Conservation (phyloP, 257 asterid genomes). For the Eucommia ulmoides region DNA sequence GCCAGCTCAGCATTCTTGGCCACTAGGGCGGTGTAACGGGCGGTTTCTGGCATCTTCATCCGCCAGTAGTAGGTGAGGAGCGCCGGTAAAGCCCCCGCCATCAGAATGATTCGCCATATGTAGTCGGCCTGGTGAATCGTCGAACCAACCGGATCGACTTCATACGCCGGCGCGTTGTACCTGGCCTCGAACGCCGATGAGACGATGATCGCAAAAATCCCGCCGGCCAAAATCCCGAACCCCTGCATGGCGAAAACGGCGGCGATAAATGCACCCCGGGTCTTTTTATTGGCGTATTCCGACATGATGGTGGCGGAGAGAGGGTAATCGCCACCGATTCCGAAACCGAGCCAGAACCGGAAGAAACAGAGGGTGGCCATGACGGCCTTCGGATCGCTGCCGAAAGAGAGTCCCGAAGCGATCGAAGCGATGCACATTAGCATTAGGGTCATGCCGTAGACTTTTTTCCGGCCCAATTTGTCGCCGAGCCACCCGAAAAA, state of each 20-base stretch:
- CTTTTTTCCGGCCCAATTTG: not conserved
- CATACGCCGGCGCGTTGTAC: not conserved
- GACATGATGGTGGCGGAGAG: slow-evolving; percentile 1
- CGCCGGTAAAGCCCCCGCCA: not conserved
- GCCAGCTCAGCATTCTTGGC: not conserved
- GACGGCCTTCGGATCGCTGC: not conserved
- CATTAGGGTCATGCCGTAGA: not conserved
- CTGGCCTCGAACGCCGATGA: not conserved
- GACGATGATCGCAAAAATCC: not conserved
- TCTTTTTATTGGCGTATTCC: not conserved
- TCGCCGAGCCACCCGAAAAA: not conserved
- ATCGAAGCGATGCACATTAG: not conserved
- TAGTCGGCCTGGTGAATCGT: not conserved
- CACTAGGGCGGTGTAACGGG: not conserved
- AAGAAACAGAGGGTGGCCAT: not conserved
- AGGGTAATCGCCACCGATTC: not conserved
- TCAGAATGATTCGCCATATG: not conserved
- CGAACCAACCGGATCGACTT: not conserved
- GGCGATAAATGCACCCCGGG: not conserved
- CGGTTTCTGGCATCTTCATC: not conserved
- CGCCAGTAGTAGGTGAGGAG: not conserved
- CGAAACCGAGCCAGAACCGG: not conserved
- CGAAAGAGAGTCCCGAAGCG: not conserved
- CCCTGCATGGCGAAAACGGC: not conserved
- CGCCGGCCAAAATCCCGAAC: slow-evolving; percentile 1